A percentile compares a stretch with the other conserved stretches of the same genome.
phyloP scores from a whole-genome alignment of 768 basidiomycete genomes.

The Tricholoma flavovirens region DNA sequence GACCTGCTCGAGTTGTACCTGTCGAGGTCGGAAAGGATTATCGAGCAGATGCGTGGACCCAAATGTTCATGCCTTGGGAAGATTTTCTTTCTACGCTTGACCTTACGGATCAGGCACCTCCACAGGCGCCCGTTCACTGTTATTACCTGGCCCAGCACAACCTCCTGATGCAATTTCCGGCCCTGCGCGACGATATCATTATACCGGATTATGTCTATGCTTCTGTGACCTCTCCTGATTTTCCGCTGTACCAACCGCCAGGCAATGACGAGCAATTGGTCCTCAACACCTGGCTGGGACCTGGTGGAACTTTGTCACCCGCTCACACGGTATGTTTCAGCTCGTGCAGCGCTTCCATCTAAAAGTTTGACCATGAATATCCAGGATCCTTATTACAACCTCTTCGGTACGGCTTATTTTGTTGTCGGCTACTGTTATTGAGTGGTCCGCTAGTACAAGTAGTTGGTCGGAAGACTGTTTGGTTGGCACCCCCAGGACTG shows the following conservation, averaged over 20 bases:
- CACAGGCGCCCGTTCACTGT: slow-evolving; percentile 20
- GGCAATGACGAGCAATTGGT: slow-evolving; percentile 58
- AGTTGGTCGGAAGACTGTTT: slow-evolving; percentile 83
- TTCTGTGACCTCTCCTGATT: slow-evolving; percentile 39
- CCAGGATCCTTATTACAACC: slow-evolving; percentile 92
- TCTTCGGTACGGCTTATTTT: slow-evolving; percentile 53
- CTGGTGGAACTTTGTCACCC: slow-evolving; percentile 72
- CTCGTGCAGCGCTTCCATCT: background rate
- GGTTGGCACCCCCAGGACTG: slow-evolving; percentile 75
- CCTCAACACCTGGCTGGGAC: slow-evolving; percentile 81
- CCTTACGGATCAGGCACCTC: slow-evolving; percentile 24
- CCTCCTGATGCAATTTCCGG: slow-evolving; percentile 80
- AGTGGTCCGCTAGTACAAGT: slow-evolving; percentile 62
- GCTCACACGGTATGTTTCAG: slow-evolving; percentile 69
- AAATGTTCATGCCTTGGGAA: slow-evolving; percentile 73
- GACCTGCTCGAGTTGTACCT: slow-evolving; percentile 81
- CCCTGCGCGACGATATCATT: slow-evolving; percentile 63
- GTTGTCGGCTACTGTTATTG: slow-evolving; percentile 7
- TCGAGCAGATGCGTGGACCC: slow-evolving; percentile 74
- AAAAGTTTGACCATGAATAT: background rate
- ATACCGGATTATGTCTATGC: slow-evolving; percentile 90
- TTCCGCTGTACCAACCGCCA: slow-evolving; percentile 57
- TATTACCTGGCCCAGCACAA: slow-evolving; percentile 91
- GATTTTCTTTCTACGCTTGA: slow-evolving; percentile 54
- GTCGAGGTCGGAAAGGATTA: slow-evolving; percentile 89